Evolutionary conservation across 108 stramenopile species (phyloP).

Genomic region (Nitzschia putrida): DNA sequence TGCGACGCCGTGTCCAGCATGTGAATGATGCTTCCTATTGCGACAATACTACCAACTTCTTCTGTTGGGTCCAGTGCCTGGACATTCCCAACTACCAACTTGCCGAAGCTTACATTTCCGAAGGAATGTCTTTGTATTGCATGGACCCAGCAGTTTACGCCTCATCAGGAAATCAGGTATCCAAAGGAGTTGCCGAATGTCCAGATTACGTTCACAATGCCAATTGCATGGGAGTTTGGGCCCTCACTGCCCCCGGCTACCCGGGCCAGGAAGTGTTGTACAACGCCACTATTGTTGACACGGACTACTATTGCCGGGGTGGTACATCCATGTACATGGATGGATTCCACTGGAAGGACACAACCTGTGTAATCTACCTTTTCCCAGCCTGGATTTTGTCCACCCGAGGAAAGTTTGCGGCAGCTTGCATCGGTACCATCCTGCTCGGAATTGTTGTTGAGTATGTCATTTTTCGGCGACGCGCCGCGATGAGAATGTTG

Average conservation of each 20-base stretch:
- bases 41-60: conserved; percentile 80
- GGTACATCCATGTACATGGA: conserved; percentile 88
- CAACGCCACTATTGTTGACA: conserved; percentile 7
- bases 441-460: conserved; percentile 63
- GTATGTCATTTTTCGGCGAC: conserved; percentile 52
- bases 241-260: conserved; percentile 40
- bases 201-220: conserved; percentile 47
- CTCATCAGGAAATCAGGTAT: conserved; percentile 40
- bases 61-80: conserved; percentile 79
- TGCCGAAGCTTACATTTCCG: conserved; percentile 47
- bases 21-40: conserved; percentile 58
- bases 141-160: conserved; percentile 62
- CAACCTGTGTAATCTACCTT: conserved; percentile 77
- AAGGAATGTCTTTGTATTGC: conserved; percentile 76
- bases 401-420: conserved; percentile 49
- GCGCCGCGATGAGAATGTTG: conserved; percentile 43
- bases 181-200: conserved; percentile 58
- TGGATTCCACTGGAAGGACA: conserved; percentile 70
- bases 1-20: conserved; percentile 52
- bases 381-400: conserved; percentile 69
- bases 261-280: conserved; percentile 5
- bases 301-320: conserved; percentile 64
- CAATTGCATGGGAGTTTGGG: conserved; percentile 68
- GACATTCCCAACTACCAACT: conserved; percentile 63
- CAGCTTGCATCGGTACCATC: conserved; percentile 59